A percentile compares a stretch with the other conserved stretches of the same genome.
phyloP scores from a whole-genome alignment of 2,329 filamentous ascomycete species.

The Fusarium concolor region DNA sequence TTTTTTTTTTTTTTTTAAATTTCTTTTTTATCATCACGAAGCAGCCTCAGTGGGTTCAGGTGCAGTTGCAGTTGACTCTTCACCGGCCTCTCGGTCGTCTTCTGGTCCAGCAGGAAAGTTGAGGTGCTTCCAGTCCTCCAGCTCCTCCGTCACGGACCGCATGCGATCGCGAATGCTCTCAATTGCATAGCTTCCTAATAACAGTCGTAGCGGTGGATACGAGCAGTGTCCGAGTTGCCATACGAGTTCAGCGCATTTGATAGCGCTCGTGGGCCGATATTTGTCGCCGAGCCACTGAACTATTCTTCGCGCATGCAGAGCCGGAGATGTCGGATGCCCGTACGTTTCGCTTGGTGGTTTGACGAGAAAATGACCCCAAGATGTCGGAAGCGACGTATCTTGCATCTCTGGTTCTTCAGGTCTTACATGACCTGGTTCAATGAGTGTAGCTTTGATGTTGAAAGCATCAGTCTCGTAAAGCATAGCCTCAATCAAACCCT shows the following conservation, averaged over 20 bases:
- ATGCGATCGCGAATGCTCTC: conserved; percentile 94
- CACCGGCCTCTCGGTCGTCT: conserved; percentile 42
- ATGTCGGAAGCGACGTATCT: conserved; percentile 69
- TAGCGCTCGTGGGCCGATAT: conserved; percentile 85
- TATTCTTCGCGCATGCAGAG: conserved; percentile 89
- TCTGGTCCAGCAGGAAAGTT: conserved; percentile 67
- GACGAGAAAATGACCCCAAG: conserved; percentile 93
- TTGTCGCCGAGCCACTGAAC: conserved; percentile 94
- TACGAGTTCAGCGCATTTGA: conserved; percentile 91
- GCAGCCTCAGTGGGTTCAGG: conserved; percentile 24
- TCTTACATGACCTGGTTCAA: conserved; percentile 89
- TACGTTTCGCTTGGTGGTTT: conserved; percentile 89
- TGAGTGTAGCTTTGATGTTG: conserved; percentile 92
- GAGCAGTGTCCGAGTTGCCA: conserved; percentile 96
- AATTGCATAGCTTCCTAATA: conserved; percentile 94
- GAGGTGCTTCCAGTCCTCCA: conserved; percentile 92
- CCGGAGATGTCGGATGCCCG: conserved; percentile 79
- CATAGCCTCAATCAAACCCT: conserved; percentile 96
- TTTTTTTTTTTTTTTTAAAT: no score
- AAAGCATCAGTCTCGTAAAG: conserved; percentile 93
- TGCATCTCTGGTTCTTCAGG: conserved; percentile 79
- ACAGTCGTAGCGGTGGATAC: conserved; percentile 87
- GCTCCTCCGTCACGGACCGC: conserved; percentile 91
- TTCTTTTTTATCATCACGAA: conserved; percentile 18
- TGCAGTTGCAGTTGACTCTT: conserved; percentile 21